phyloP scores from a whole-genome alignment of 2,329 filamentous ascomycete genomes.

The Fusarium poae region DNA sequence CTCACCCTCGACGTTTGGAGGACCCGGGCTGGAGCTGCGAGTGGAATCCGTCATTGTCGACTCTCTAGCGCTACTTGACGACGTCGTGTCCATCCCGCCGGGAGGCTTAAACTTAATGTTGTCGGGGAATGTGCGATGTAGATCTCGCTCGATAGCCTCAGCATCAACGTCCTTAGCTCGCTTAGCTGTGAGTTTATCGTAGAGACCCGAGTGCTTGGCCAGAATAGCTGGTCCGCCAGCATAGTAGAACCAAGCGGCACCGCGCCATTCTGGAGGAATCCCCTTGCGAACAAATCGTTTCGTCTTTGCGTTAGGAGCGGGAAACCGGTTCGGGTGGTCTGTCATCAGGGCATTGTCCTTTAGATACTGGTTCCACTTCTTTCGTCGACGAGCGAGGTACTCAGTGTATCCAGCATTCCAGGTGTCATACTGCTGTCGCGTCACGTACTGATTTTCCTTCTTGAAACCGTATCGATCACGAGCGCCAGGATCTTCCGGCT shows the following conservation, averaged over 20 bases:
- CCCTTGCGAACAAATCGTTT: constrained; percentile 94
- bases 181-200: constrained; percentile 75
- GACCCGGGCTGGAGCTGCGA: constrained; percentile 54
- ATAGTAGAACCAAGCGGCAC: constrained; percentile 98
- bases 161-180: constrained; percentile 78
- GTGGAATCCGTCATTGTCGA: constrained; percentile 54
- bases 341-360: constrained; percentile 81
- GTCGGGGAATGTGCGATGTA: constrained; percentile 95
- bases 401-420: constrained; percentile 83
- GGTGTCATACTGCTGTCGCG: constrained; percentile 79
- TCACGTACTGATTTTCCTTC: constrained; percentile 85
- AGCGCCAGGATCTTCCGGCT: constrained; percentile 62
- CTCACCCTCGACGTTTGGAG: constrained; percentile 64
- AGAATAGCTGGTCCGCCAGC: constrained; percentile 86
- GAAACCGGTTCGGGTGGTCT: constrained; percentile 80
- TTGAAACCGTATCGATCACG: constrained; percentile 94
- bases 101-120: constrained; percentile 88
- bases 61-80: constrained; percentile 49
- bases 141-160: constrained; percentile 92
- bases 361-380: constrained; percentile 86
- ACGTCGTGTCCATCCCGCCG: constrained; percentile 51
- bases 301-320: constrained; percentile 82
- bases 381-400: constrained; percentile 78
- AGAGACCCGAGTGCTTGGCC: constrained; percentile 80
- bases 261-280: constrained; percentile 92